A percentile compares a stretch with the other conserved stretches of the same genome.
These are phyloP conservation scores for Cyberlindnera galapagoensis DNA, from an alignment of 805 yeast genomes.

Conservation along the genomic window DNA sequence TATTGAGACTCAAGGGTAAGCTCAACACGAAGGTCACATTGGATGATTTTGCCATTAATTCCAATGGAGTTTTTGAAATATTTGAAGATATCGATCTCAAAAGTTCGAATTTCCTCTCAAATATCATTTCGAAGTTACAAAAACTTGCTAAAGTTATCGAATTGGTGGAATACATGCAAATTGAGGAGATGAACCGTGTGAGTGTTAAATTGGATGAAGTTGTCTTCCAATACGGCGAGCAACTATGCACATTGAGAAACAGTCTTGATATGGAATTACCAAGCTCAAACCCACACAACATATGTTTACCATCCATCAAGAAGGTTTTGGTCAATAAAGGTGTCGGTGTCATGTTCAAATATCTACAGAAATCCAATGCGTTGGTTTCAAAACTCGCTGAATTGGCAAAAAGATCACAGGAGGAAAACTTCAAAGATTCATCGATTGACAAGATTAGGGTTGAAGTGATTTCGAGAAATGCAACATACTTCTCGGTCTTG, in stretches of 20 bases:
- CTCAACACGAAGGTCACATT: slow-evolving; percentile 14
- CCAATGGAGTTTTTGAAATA: slow-evolving; percentile 17
- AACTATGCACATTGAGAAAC: slow-evolving; percentile 19
- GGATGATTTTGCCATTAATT: slow-evolving; percentile 17
- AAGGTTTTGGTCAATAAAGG: slow-evolving; percentile 18
- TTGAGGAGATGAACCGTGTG: slow-evolving; percentile 17
- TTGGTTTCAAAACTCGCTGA: slow-evolving; percentile 15
- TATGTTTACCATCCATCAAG: slow-evolving; percentile 20
- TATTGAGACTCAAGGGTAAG: slow-evolving; percentile 30
- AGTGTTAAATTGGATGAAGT: slow-evolving; percentile 22
- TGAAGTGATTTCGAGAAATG: slow-evolving; percentile 18
- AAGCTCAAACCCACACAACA: slow-evolving; percentile 19
- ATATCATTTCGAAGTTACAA: slow-evolving; percentile 14
- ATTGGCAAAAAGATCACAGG: slow-evolving; percentile 4
- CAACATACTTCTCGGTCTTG: slow-evolving; percentile 13
- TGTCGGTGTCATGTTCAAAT: slow-evolving; percentile 15
- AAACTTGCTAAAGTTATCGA: slow-evolving; percentile 22
- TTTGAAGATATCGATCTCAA: slow-evolving; percentile 15
- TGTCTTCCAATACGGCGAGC: slow-evolving; percentile 21
- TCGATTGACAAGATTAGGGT: slow-evolving; percentile 8
- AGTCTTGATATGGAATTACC: slow-evolving; percentile 19
- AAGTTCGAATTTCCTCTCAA: slow-evolving; percentile 10
- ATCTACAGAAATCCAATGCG: slow-evolving; percentile 17
- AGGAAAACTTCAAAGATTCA: slow-evolving; percentile 2
- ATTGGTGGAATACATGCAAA: slow-evolving; percentile 18